Evolutionary conservation across 371 early-diverging fungal species (phyloP), one percentile per base, ranked within the genome.

Genomic region (Mortierella sp.): DNA sequence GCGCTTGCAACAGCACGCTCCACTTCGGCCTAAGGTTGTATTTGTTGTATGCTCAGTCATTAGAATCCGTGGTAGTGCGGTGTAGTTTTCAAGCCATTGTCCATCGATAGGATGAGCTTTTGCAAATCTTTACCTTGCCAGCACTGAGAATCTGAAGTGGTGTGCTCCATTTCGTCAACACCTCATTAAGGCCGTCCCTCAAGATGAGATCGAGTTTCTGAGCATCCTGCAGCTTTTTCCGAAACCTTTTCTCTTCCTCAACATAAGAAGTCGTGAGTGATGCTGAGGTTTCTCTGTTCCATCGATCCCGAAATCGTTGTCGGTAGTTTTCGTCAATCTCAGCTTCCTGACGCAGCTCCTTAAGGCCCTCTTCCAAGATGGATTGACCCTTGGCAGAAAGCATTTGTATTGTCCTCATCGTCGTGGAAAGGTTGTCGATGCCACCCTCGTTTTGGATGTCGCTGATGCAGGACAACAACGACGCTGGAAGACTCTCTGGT

Each of bases 391-490:
- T 80, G n/a, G 79, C 69, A 3, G 89, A 85, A 43, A 89, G 79
- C 9, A 76, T 81, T 47, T 83, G 79, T 6, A 94, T 85, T 2
- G 82, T 88, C 30, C 83, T 84, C 14, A 88, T 72, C 84, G 88
- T 86, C 85, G n/a, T 90, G 74, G 14, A 95, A 71, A 0, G 85
- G 81, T 12, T 82, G 81, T 2, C 82, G 79, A 1, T n/a, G n/a
- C n/a, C n/a, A n/a, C n/a, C 95, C 94, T 21, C 95, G 94, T 46
- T 87, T 88, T 2, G 86, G 72, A 27, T 89, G 85, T 19, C 94
- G 86, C 64, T 95, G 94, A 50, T 91, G 89, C 7, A 92, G 86
- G 83, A 70, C 7, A 91, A 43, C 6, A 95, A 57, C 2, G 82
- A 72, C 3, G 84, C 80, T 8, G 96, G 96, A 41, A 95, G 43